Base-by-base conservation (phyloP, 768 basidiomycete genomes). In the Kwoniella pini region DNA sequence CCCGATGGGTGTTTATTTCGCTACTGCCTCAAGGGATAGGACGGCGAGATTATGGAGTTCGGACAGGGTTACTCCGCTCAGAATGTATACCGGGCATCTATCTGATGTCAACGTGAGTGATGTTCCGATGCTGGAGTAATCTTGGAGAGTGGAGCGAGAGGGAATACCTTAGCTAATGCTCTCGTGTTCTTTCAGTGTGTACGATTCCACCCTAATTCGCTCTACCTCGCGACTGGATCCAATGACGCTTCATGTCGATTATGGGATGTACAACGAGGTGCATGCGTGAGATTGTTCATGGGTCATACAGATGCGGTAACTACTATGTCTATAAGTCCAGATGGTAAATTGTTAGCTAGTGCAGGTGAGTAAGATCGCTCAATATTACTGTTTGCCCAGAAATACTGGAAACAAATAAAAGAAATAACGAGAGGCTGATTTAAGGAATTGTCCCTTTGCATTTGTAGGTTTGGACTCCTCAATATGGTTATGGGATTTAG, bases 1-100 rank as follows among this genome's bases (percentile, higher is more conserved):
- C 71, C 95, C 96, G 10, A 87, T 91, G 82, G 94, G 96, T 3
- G 86, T 94, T n/a, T 97, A 99, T 80, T 99, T 99, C 77, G 95
- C 96, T 6, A 95, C 90, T 17, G 94, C 86, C 17, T 94, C 93
- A 69, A 82, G 96, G 54, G 96, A 99, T 78, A 82, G 91, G 60
- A 96, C 96, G 3, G 96, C 96, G 0, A 83, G 94, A 72, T 82
- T 99, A 51, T 99, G 96, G 96, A 91, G 90, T 19, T 94, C 94
- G 1, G 96, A 99, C 73, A 83, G 92, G 60, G 86, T 86, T 10
- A 86, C 87, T 5, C 89, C 92, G 60, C 75, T 98, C 55, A 82
- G 96, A 63, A 87, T 97, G 69, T 98, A 95, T 78, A 93, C 91
- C 3, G 96, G 96, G 0, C 96, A 99, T 81, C 72, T 97, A 67